Percentiles rank a stretch among this genome's conserved stretches.
phyloP scores from a whole-genome alignment of 2,329 filamentous ascomycete genomes.

The Bertia moriformis region DNA sequence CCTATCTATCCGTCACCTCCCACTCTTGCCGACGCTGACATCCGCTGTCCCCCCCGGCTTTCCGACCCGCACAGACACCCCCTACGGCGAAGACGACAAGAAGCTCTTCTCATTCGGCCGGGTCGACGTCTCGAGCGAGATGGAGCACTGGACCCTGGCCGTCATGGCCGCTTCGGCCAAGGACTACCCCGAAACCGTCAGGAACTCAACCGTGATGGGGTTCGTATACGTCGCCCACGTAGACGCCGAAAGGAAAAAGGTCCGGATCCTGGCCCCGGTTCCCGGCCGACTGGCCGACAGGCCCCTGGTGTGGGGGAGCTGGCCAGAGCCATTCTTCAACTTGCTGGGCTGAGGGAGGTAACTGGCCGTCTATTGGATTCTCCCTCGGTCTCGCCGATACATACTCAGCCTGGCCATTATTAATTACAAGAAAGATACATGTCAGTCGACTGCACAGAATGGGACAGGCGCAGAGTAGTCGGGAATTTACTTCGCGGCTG shows the following conservation, averaged over 20 bases:
- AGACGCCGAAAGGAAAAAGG: constrained; percentile 66
- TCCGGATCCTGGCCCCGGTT: constrained; percentile 72
- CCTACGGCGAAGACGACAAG: too few species aligned
- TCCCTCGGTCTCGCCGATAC: not conserved
- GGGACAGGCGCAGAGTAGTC: too few species aligned
- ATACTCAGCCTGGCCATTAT: too few species aligned
- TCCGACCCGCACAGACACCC: too few species aligned
- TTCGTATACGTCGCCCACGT: constrained; percentile 89
- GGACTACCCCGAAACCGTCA: constrained; percentile 58
- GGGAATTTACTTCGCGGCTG: too few species aligned
- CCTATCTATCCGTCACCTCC: too few species aligned
- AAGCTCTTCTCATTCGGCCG: too few species aligned
- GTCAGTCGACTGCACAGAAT: too few species aligned
- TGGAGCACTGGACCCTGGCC: constrained; percentile 72
- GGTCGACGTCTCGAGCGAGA: too few species aligned
- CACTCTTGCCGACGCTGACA: too few species aligned
- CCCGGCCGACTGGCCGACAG: constrained; percentile 64
- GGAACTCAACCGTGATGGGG: constrained; percentile 73
- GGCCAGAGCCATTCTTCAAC: constrained; percentile 74
- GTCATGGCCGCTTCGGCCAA: constrained; percentile 64
- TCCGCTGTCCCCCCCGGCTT: too few species aligned
- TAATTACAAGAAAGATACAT: too few species aligned
- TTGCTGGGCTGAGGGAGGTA: constrained; percentile 36
- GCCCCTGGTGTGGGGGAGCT: constrained; percentile 71
- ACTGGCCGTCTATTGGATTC: not conserved